Conservation (phyloP, 108 stramenopile species). For the Nitzschia palea region DNA sequence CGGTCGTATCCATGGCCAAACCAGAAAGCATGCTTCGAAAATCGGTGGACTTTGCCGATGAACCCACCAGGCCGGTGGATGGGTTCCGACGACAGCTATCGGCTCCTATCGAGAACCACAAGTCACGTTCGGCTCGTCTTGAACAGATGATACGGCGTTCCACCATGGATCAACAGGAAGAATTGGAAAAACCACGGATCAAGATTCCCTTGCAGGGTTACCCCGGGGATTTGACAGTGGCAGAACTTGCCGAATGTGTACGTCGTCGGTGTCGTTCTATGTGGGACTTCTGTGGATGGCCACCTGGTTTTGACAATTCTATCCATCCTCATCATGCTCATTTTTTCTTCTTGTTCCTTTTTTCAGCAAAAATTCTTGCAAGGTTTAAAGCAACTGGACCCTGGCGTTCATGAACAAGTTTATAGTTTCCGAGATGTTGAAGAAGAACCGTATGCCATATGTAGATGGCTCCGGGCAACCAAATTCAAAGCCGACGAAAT, state of each 20-base stretch:
- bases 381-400: conserved; percentile 10
- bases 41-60: not conserved
- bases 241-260: conserved; percentile 44
- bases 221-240: conserved; percentile 41
- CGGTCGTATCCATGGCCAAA: not conserved
- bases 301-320: not conserved
- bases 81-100: not conserved
- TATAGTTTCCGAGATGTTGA: conserved; percentile 41
- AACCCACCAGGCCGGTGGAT: not conserved
- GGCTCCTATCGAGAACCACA: conserved; percentile 16
- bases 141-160: conserved; percentile 5
- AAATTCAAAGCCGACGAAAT: conserved; percentile 47
- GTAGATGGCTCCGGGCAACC: conserved; percentile 49
- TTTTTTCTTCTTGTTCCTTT: not conserved
- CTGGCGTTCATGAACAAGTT: conserved; percentile 30
- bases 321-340: not conserved
- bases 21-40: conserved; percentile 18
- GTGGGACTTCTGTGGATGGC: not conserved
- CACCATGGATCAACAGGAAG: not conserved
- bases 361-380: conserved; percentile 34
- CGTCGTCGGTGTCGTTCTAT: conserved; percentile 1
- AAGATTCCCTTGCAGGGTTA: conserved; percentile 23
- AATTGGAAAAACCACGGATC: not conserved
- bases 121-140: conserved; percentile 10
- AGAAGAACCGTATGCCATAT: conserved; percentile 55